Evolutionary conservation across 495 filamentous ascomycete genomes (phyloP), one percentile per base, ranked within the genome.

Genomic region (Trichocladium antarcticum): DNA sequence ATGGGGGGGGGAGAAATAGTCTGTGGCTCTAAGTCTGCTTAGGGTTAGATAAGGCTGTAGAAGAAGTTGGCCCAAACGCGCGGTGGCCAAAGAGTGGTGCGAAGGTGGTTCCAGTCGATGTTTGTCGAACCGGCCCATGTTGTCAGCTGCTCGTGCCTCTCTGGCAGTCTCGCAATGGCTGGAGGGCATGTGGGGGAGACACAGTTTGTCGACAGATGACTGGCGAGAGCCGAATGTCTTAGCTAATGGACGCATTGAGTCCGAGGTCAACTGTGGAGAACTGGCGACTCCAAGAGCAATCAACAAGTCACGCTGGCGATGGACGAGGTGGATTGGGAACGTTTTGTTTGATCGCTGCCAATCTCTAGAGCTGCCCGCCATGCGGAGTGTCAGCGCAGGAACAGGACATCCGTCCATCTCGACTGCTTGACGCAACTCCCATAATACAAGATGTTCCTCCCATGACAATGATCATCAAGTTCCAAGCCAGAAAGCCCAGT

Each of bases 391-490:
- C 50, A 15, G 29, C 37, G 45, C 21, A 43, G 32, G 19, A 37
- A 21, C 21, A 35, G 20, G 45, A 45, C 42, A 17, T 42, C n/a
- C n/a, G 14, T 12, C 40, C n/a, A n/a, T n/a, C 40, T 42, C 19
- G 14, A 1, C 32, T 9, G 31, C 20, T 37, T 9, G 5, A n/a
- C 45, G 24, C 47, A 37, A 49, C 17, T 41, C 51, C 40, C 42
- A 50, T 45, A 41, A 32, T 54, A 47, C 48, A 49, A 49, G 20
- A 29, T 24, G 22, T 45, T 39, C 49, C 53, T 46, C 42, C 47
- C 57, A 41, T 55, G 54, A 50, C 54, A 54, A 32, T 51, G 48
- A 50, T 55, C 45, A 54, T 57, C 45, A 49, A 51, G 29, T 15
- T 24, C 49, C 38, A 49, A 42, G 29, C 31, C 29, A 37, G 34